Evolutionary conservation across 306 rosid species (phyloP).

Genomic region (Inga laurina): DNA sequence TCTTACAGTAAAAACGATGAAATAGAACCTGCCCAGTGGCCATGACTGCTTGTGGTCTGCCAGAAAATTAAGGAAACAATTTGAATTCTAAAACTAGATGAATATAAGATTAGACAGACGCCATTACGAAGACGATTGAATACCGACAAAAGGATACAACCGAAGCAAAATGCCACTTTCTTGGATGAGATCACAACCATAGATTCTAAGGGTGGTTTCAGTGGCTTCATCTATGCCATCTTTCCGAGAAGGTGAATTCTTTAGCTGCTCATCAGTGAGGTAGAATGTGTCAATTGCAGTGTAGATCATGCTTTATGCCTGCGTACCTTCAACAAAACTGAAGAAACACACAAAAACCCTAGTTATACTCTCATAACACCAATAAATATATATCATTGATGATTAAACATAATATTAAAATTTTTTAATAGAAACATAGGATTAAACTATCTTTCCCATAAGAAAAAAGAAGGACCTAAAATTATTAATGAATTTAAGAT

Average conservation of each 20-base stretch:
- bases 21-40: conserved; percentile 96
- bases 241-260: conserved; percentile 58
- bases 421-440: too few species aligned
- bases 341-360: not conserved
- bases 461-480: not conserved
- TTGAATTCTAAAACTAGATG: conserved; percentile 11
- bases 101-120: not conserved
- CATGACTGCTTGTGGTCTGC: conserved; percentile 96
- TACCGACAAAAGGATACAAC: conserved; percentile 51
- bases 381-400: not conserved
- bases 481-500: not conserved
- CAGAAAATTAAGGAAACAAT: conserved; percentile 35
- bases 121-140: not conserved
- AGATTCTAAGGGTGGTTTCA: conserved; percentile 63
- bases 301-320: conserved; percentile 11
- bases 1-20: conserved; percentile 95
- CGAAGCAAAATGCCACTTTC: conserved; percentile 94
- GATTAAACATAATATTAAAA: not conserved
- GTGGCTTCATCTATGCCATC: conserved; percentile 66
- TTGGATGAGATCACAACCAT: conserved; percentile 90
- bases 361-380: not conserved
- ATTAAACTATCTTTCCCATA: not conserved
- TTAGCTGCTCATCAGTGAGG: conserved; percentile 53
- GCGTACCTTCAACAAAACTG: not conserved
- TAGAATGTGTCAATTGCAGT: conserved; percentile 78